Percentiles rank a stretch among this genome's conserved stretches.
These are phyloP conservation scores for Trichoderma gamsii DNA, from an alignment of 495 filamentous ascomycete species.

Conservation along the genomic window DNA sequence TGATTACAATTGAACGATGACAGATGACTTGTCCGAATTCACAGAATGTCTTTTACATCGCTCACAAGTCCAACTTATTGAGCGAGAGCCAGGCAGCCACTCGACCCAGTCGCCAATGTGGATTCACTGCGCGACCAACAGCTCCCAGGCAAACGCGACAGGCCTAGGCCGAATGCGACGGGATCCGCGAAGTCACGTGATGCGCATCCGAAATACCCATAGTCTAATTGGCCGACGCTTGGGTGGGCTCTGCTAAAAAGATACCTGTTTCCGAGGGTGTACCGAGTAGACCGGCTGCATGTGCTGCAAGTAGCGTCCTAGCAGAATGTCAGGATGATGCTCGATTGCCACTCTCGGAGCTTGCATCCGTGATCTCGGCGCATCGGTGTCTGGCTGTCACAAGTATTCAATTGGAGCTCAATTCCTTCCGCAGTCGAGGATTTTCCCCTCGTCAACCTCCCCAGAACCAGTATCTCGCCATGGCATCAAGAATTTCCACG, in stretches of 20 bases:
- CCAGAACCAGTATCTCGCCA: neutral
- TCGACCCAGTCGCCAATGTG: neutral
- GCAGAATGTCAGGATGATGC: neutral
- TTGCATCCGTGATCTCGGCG: conserved; percentile 6
- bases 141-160: conserved; percentile 9
- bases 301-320: neutral
- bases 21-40: neutral
- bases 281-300: neutral
- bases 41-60: neutral
- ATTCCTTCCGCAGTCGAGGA: neutral
- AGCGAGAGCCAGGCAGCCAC: neutral
- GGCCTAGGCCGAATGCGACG: conserved; percentile 1
- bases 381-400: neutral
- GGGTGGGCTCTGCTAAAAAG: neutral
- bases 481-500: conserved; percentile 3
- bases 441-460: neutral
- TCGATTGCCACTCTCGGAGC: conserved; percentile 11
- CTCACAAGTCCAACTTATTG: neutral
- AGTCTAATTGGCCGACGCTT: neutral
- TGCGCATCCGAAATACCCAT: neutral
- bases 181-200: conserved; percentile 5
- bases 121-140: neutral
- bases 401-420: neutral
- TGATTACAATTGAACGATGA: neutral
- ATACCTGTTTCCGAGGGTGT: neutral